Evolutionary conservation across 495 filamentous ascomycete genomes (phyloP).

Genomic region (Tirmania nivea): DNA sequence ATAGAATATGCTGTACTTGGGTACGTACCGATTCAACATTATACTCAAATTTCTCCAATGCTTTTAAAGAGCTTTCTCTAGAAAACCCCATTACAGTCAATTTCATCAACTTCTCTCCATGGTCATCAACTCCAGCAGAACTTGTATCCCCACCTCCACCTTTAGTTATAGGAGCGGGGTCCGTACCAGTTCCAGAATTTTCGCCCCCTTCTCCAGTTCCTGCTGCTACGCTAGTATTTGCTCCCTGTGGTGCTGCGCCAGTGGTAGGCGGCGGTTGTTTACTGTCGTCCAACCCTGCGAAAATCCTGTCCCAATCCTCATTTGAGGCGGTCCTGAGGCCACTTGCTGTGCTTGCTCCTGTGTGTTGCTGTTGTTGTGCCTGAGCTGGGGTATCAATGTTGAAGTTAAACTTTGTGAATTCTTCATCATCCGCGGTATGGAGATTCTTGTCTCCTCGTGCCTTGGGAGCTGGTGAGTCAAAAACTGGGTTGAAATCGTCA

Average conservation of each 20-base stretch:
- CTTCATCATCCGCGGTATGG: conserved; percentile 29
- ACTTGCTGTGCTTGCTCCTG: conserved; percentile 9
- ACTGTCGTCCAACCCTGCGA: conserved; percentile 45
- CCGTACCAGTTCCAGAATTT: background rate
- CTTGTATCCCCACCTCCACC: conserved; percentile 44
- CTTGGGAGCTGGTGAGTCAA: conserved; percentile 36
- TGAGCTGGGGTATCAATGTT: conserved; percentile 11
- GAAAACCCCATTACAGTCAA: conserved; percentile 82
- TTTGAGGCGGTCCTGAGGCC: conserved; percentile 22
- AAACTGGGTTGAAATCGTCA: conserved; percentile 44
- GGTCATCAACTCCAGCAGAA: conserved; percentile 42
- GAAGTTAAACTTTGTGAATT: conserved; percentile 24
- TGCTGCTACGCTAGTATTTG: conserved; percentile 7
- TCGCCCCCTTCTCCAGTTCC: conserved; percentile 7
- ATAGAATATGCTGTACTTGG: background rate
- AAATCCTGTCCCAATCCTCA: conserved; percentile 92
- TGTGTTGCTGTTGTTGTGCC: background rate
- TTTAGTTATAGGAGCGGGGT: conserved; percentile 5
- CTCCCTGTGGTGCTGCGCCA: conserved; percentile 11
- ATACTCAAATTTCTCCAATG: conserved; percentile 86
- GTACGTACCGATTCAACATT: conserved; percentile 77
- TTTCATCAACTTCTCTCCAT: conserved; percentile 79
- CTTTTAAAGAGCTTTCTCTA: conserved; percentile 51
- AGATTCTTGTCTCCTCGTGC: conserved; percentile 22
- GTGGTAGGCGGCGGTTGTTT: conserved; percentile 21